phyloP scores from a whole-genome alignment of 768 basidiomycete genomes.

The Trametes cubensis region DNA sequence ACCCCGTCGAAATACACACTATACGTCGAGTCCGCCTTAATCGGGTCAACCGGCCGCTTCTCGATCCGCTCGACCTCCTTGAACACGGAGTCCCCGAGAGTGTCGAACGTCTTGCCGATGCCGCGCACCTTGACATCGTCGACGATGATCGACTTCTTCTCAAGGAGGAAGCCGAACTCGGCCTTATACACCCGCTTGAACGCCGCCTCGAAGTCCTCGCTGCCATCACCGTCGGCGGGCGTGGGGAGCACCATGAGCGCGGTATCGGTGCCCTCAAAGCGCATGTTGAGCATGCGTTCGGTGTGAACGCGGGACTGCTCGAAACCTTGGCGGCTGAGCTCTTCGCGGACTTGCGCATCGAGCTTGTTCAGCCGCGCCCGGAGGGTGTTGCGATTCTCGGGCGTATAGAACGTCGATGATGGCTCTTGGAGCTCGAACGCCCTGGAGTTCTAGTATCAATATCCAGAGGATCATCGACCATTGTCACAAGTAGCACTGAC shows the following conservation, averaged over 20 bases:
- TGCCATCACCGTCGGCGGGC: constrained; percentile 49
- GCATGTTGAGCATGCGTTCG: constrained; percentile 89
- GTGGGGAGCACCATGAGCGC: constrained; percentile 82
- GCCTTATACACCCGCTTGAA: constrained; percentile 81
- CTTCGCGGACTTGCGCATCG: constrained; percentile 58
- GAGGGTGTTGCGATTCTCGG: constrained; percentile 56
- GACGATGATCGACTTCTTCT: constrained; percentile 80
- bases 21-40: constrained; percentile 53
- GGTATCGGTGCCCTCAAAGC: constrained; percentile 93
- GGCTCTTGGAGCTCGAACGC: constrained; percentile 91
- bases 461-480: neutral
- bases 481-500: constrained; percentile 35
- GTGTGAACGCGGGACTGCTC: constrained; percentile 66
- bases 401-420: constrained; percentile 75
- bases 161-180: constrained; percentile 91
- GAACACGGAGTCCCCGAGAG: constrained; percentile 78
- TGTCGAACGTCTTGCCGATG: constrained; percentile 87
- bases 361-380: constrained; percentile 70
- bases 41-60: constrained; percentile 40
- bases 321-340: constrained; percentile 83
- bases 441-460: constrained; percentile 40
- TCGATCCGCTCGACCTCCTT: constrained; percentile 64
- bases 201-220: constrained; percentile 75
- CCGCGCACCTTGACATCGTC: constrained; percentile 94
- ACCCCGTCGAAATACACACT: constrained; percentile 84